These are phyloP conservation scores for Ophiostoma piceae DNA, from an alignment of 2,329 filamentous ascomycete species.

Conservation along the genomic window DNA sequence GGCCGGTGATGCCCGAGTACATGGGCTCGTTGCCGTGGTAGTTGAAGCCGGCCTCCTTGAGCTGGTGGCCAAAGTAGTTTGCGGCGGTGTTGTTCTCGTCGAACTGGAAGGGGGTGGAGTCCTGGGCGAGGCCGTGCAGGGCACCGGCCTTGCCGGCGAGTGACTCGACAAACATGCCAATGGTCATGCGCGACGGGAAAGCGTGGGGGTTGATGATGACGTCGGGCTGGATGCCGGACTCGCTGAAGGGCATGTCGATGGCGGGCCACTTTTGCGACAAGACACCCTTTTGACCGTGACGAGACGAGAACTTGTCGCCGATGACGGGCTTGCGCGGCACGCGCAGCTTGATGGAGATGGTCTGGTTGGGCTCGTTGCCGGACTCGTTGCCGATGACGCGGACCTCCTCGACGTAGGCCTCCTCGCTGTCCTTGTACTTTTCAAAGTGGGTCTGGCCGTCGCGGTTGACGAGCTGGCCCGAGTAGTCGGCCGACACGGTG, in stretches of 20 bases:
- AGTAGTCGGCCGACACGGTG: slow-evolving; percentile 74
- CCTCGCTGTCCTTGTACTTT: slow-evolving; percentile 90
- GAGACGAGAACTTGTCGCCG: slow-evolving; percentile 97
- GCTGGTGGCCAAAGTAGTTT: slow-evolving; percentile 93
- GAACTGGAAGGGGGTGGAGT: slow-evolving; percentile 92
- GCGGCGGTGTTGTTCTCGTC: slow-evolving; percentile 85
- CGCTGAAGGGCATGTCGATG: slow-evolving; percentile 92
- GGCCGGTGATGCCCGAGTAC: slow-evolving; percentile 94
- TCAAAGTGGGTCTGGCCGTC: slow-evolving; percentile 82
- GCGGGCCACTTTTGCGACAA: slow-evolving; percentile 92
- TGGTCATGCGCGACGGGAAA: slow-evolving; percentile 99
- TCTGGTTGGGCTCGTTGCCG: slow-evolving; percentile 77
- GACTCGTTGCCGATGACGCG: slow-evolving; percentile 81
- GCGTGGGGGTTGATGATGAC: slow-evolving; percentile 99
- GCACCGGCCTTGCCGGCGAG: slow-evolving; percentile 92
- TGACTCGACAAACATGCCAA: slow-evolving; percentile 98
- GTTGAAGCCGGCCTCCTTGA: slow-evolving; percentile 93
- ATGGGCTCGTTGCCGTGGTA: slow-evolving; percentile 98
- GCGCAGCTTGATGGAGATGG: slow-evolving; percentile 86
- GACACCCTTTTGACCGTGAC: slow-evolving; percentile 97
- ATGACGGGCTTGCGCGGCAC: slow-evolving; percentile 87
- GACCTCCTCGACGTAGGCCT: slow-evolving; percentile 86
- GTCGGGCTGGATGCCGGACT: slow-evolving; percentile 93
- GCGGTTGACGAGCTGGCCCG: slow-evolving; percentile 73
- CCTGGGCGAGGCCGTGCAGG: slow-evolving; percentile 90